A percentile compares a stretch with the other conserved stretches of the same genome.
These are phyloP conservation scores for Fusarium napiforme DNA, from an alignment of 2,329 filamentous ascomycete species.

Conservation along the genomic window DNA sequence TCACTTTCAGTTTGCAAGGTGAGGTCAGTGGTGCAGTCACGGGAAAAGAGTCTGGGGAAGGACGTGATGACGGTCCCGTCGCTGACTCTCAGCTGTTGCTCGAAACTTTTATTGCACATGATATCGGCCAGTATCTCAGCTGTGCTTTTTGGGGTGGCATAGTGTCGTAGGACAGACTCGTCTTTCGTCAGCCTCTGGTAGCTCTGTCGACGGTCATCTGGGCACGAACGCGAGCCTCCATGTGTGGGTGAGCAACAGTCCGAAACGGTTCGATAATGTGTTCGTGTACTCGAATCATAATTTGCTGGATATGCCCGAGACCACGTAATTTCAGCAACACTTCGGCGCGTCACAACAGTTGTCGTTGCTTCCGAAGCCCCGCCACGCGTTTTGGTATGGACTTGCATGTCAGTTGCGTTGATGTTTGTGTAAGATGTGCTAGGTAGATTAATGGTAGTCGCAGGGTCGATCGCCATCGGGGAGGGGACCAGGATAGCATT, in stretches of 20 bases:
- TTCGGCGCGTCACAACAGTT: constrained; percentile 46
- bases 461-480: constrained; percentile 44
- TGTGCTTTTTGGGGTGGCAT: constrained; percentile 28
- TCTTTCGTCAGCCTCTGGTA: constrained; percentile 6
- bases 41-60: constrained; percentile 48
- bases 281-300: neutral
- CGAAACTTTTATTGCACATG: constrained; percentile 28
- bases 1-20: constrained; percentile 38
- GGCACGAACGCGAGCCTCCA: constrained; percentile 4
- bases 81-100: constrained; percentile 27
- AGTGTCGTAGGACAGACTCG: constrained; percentile 38
- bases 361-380: constrained; percentile 37
- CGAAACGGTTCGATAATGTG: constrained; percentile 31
- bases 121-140: constrained; percentile 37
- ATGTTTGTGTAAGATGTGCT: constrained; percentile 46
- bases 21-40: constrained; percentile 49
- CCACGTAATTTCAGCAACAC: constrained; percentile 49
- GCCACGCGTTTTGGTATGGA: constrained; percentile 35
- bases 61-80: constrained; percentile 47
- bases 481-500: constrained; percentile 43
- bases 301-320: constrained; percentile 16
- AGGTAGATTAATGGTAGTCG: constrained; percentile 50
- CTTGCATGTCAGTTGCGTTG: constrained; percentile 35
- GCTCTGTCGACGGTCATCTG: constrained; percentile 28
- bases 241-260: constrained; percentile 37